phyloP scores from a whole-genome alignment of 1,284 basidiomycete genomes.

The Amylostereum areolatum region DNA sequence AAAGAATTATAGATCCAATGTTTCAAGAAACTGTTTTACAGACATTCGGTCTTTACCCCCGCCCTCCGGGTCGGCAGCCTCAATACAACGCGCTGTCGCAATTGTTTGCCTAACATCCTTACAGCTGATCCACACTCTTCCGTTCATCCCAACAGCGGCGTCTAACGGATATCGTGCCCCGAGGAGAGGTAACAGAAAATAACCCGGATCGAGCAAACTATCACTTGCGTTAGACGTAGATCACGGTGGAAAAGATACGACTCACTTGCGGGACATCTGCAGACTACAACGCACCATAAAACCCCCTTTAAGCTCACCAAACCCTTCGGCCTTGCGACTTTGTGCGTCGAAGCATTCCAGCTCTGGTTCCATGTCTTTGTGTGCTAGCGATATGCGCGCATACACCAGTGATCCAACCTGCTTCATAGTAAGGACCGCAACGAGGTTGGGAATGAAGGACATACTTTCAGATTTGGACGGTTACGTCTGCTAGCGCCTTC shows the following conservation, averaged over 20 bases:
- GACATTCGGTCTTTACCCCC: conserved; percentile 46
- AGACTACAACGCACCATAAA: conserved; percentile 73
- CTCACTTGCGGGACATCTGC: conserved; percentile 72
- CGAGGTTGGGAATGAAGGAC: conserved; percentile 3
- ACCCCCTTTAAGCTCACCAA: conserved; percentile 78
- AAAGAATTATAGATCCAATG: conserved; percentile 42
- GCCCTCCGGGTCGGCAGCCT: conserved; percentile 63
- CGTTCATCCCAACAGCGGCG: conserved; percentile 75
- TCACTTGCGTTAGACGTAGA: conserved; percentile 1
- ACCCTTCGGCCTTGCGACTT: conserved; percentile 77
- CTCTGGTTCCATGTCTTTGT: conserved; percentile 88
- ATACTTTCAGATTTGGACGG: conserved; percentile 77
- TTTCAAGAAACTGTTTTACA: conserved; percentile 47
- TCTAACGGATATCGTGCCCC: conserved; percentile 74
- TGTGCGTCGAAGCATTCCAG: conserved; percentile 85
- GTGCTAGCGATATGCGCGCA: conserved; percentile 77
- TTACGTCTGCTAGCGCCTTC: conserved; percentile 84
- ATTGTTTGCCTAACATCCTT: conserved; percentile 66
- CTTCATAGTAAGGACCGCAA: background rate
- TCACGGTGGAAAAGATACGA: conserved; percentile 12
- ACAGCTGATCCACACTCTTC: conserved; percentile 74
- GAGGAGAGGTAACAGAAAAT: conserved; percentile 70
- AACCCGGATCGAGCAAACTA: conserved; percentile 68
- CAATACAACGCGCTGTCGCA: conserved; percentile 61
- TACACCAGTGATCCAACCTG: conserved; percentile 76